phyloP scores from a whole-genome alignment of 2,329 filamentous ascomycete species.

The Penicillium freii region DNA sequence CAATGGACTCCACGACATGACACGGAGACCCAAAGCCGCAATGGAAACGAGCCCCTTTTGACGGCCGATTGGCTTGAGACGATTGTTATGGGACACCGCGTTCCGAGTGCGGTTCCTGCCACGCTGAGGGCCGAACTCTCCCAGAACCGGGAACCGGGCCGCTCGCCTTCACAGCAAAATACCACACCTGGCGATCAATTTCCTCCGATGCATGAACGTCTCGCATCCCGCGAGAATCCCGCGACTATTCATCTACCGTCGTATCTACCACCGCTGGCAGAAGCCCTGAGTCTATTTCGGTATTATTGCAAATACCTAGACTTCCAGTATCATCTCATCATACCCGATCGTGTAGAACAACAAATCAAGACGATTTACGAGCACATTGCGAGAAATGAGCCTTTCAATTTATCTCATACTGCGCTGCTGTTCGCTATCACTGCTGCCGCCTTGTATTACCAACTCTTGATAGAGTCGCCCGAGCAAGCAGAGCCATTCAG shows the following conservation, averaged over 20 bases:
- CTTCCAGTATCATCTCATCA: conserved; percentile 39
- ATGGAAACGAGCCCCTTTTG: conserved; percentile 20
- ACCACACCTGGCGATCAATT: neutral
- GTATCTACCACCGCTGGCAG: conserved; percentile 30
- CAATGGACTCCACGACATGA: neutral
- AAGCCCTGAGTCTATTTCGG: conserved; percentile 31
- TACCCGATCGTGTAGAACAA: conserved; percentile 23
- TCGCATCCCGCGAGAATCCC: conserved; percentile 22
- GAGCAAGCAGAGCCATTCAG: conserved; percentile 23
- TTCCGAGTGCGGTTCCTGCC: conserved; percentile 24
- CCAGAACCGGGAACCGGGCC: neutral
- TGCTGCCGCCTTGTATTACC: conserved; percentile 31
- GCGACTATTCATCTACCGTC: conserved; percentile 19
- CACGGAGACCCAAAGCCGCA: neutral
- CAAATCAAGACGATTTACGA: conserved; percentile 34
- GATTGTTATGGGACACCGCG: conserved; percentile 31
- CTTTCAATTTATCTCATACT: conserved; percentile 28
- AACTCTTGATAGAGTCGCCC: conserved; percentile 21
- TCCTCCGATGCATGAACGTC: neutral
- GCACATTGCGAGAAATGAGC: conserved; percentile 16
- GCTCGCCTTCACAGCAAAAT: neutral
- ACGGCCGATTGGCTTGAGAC: conserved; percentile 33
- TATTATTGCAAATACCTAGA: conserved; percentile 37
- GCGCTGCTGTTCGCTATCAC: conserved; percentile 38
- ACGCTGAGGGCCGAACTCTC: conserved; percentile 20